Conservation (phyloP, 495 filamentous ascomycete species). For the Apiosordaria backusii region DNA sequence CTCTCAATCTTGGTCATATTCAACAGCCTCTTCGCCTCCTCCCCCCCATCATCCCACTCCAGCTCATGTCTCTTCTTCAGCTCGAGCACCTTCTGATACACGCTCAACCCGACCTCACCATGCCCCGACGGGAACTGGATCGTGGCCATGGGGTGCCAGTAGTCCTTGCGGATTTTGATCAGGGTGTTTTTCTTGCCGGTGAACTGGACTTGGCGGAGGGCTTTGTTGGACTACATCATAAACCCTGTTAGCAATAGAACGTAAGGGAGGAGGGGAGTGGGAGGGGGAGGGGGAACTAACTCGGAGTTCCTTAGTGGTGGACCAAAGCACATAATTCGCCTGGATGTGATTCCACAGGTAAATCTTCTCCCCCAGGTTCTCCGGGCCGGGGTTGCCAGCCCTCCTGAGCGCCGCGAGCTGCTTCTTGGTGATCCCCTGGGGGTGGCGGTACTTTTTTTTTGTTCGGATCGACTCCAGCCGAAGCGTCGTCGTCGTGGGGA, state of each 20-base stretch:
- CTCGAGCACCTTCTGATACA: conserved; percentile 79
- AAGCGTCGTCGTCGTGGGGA: neutral
- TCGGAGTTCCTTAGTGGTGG: neutral
- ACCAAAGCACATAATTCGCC: neutral
- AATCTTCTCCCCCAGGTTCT: neutral
- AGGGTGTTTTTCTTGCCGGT: conserved; percentile 89
- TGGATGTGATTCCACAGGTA: neutral
- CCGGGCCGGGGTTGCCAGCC: no score
- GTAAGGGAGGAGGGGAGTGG: no score
- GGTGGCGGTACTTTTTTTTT: no score
- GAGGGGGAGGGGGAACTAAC: neutral
- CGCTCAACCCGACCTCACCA: conserved; percentile 60
- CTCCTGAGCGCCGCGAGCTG: neutral
- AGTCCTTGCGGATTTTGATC: conserved; percentile 75
- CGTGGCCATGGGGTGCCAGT: conserved; percentile 79
- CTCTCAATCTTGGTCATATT: conserved; percentile 51
- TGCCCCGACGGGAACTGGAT: conserved; percentile 60
- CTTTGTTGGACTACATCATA: conserved; percentile 54
- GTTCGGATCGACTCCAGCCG: no score
- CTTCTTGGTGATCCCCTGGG: neutral
- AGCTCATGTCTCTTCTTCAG: conserved; percentile 68
- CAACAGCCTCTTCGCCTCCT: conserved; percentile 25
- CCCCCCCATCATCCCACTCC: conserved; percentile 49
- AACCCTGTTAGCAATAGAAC: neutral
- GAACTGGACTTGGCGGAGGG: conserved; percentile 74